Evolutionary conservation across 352 stramenopile genomes (phyloP), one percentile per base, ranked within the genome.

Genomic region (Discostella stelligera): DNA sequence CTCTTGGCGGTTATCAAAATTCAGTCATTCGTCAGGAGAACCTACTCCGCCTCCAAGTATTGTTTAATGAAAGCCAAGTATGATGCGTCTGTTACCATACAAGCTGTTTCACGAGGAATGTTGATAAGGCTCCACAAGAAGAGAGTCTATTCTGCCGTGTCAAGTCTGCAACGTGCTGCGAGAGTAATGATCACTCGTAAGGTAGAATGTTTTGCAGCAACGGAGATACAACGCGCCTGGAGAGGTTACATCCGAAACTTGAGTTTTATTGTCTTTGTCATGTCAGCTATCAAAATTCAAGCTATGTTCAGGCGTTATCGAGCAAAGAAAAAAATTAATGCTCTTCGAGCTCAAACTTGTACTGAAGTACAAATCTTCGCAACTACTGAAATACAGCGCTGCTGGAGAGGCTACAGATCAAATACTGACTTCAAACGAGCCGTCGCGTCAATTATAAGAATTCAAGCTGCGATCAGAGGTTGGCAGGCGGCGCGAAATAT

Each of bases 301-400:
- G 59, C 70, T 20, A 11, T 44, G 37, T 44, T 44, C 7, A 44
- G 37, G 37, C 13, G 37, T 14, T 8, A 10, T 44, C 37, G 13
- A 44, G 37, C 37, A 44, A 44, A 8, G 37, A 10, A 44, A 3
- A 44, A 44, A 44, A 14, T 44, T 3, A 14, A 44, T 44, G 11
- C 11, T 14, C 37, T 44, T 44, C 37, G 37, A 44, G 37, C 37
- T 8, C 7, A 44, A 3, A 10, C 3, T n/a, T 25, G 39, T 48
- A 3, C 10, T 48, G 54, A 63, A 63, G 54, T 63, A 27, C 20
- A 66, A 30, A 27, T 76, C 32, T 62, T 59, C 21, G 80, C 87
- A 20, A 72, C 85, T 5, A 60, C 66, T 46, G 80, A 91, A 75
- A 89, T 91, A 62, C 85, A 91, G 64, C 56, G 83, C 56, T 59